Evolutionary conservation across 768 basidiomycete genomes (phyloP).

Genomic region (Cantharellus cinnabarinus): DNA sequence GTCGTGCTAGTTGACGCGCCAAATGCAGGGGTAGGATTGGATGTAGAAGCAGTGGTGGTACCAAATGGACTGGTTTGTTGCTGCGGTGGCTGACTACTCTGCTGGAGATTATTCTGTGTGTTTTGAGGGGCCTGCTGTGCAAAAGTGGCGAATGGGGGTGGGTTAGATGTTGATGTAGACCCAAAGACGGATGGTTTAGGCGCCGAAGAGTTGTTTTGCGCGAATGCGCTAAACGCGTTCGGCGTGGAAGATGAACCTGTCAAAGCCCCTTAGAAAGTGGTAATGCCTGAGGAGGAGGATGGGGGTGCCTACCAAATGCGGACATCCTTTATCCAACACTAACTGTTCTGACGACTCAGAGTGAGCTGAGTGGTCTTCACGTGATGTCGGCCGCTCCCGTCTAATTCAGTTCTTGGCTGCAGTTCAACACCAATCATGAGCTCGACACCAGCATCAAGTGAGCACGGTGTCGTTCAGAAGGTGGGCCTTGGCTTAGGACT

Average conservation of each 20-base stretch:
- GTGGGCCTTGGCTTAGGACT: slow-evolving; percentile 22
- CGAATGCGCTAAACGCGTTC: too few relatives aligned
- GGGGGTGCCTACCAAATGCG: too few relatives aligned
- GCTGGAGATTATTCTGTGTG: neutral
- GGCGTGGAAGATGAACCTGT: too few relatives aligned
- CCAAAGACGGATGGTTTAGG: neutral
- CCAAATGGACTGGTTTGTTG: neutral
- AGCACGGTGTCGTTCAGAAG: slow-evolving; percentile 81
- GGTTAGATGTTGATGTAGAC: neutral
- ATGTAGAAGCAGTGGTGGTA: neutral
- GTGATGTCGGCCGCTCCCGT: too few relatives aligned
- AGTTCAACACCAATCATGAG: slow-evolving; percentile 15
- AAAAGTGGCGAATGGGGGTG: neutral
- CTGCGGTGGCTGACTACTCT: neutral
- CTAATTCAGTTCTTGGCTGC: neutral
- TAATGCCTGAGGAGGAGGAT: too few relatives aligned
- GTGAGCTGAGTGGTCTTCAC: too few relatives aligned
- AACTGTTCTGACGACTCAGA: too few relatives aligned
- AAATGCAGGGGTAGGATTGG: neutral
- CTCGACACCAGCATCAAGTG: slow-evolving; percentile 51
- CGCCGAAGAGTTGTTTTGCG: neutral
- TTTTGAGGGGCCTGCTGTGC: neutral
- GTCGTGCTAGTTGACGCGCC: neutral
- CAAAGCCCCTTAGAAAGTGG: too few relatives aligned
- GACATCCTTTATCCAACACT: too few relatives aligned